Conservation (phyloP, 371 early-diverging fungal genomes). For the Apophysomyces variabilis region DNA sequence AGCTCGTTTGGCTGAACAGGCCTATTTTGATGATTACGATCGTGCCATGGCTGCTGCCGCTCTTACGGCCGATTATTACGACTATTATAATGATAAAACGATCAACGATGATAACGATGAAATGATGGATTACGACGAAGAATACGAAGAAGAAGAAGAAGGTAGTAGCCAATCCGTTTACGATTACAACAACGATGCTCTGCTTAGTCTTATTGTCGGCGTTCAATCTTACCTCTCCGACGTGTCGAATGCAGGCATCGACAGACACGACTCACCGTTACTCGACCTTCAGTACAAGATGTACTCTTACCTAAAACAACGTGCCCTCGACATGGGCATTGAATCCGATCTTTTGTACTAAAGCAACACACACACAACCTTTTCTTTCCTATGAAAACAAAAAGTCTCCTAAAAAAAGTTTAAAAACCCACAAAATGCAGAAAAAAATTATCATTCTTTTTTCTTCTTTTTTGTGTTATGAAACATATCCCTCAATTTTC, state of each 20-base stretch:
- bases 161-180: neutral
- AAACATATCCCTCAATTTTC: neutral
- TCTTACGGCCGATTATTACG: constrained; percentile 30
- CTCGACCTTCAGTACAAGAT: constrained; percentile 53
- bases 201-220: constrained; percentile 37
- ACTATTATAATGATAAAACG: constrained; percentile 8
- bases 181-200: constrained; percentile 28
- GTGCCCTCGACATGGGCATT: constrained; percentile 45
- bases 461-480: constrained; percentile 6
- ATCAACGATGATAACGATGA: neutral
- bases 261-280: constrained; percentile 36
- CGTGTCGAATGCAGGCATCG: constrained; percentile 19
- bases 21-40: constrained; percentile 40
- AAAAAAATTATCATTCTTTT: constrained; percentile 14
- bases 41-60: constrained; percentile 33
- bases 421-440: constrained; percentile 8
- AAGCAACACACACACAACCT: constrained; percentile 14
- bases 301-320: constrained; percentile 51
- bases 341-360: constrained; percentile 18
- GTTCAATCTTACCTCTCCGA: constrained; percentile 50
- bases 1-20: constrained; percentile 17
- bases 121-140: constrained; percentile 9
- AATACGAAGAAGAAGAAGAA: constrained; percentile 10
- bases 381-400: neutral
- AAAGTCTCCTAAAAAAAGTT: constrained; percentile 13